Evolutionary conservation across 1,284 basidiomycete species (phyloP), one percentile per base, ranked within the genome.

Genomic region (Ustilago loliicola): DNA sequence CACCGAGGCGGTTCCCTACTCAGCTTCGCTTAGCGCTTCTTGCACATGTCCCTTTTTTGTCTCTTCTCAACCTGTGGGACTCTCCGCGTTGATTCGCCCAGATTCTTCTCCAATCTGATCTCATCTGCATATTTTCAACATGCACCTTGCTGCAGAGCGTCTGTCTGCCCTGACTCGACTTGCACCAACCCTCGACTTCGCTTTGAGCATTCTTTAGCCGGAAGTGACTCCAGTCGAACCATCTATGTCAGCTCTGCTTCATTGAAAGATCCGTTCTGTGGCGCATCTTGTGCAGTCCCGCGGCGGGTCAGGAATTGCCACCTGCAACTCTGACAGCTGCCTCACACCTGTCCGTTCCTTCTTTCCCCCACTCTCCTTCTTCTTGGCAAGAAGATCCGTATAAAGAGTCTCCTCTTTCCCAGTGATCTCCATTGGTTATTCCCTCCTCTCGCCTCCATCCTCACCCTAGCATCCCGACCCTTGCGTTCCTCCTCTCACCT

Each of bases 151-250:
- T 38, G 54, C 54, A 56, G 54, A 23, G 27, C 32, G 10, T 56
- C 34, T 23, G 45, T 45, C 19, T 55, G 32, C n/a, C 42, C 66
- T 69, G 64, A 72, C 61, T 66, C 64, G 66, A 69, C 55, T 54
- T n/a, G 60, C 25, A 45, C 62, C 62, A 65, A 71, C 62, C 55
- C 58, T 58, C 53, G 63, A 55, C 65, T 66, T 32, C 30, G 42
- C 21, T 17, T 56, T 25, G 3, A 23, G 36, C 54, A 30, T 38
- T 40, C 36, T 38, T n/a, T 6, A 50, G 51, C 51, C 30, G 30
- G 25, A 50, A 23, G 45, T 23, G n/a, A 48, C 45, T 48, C 38
- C 38, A 40, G 38, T 13, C 48, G 15, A 50, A 25, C 19, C 25
- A 29, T 8, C 45, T 48, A n/a, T 25, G 45, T 2, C 45, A 48